phyloP scores from a whole-genome alignment of 225 moss, liverwort and hornwort species.

The Ulota crispa region DNA sequence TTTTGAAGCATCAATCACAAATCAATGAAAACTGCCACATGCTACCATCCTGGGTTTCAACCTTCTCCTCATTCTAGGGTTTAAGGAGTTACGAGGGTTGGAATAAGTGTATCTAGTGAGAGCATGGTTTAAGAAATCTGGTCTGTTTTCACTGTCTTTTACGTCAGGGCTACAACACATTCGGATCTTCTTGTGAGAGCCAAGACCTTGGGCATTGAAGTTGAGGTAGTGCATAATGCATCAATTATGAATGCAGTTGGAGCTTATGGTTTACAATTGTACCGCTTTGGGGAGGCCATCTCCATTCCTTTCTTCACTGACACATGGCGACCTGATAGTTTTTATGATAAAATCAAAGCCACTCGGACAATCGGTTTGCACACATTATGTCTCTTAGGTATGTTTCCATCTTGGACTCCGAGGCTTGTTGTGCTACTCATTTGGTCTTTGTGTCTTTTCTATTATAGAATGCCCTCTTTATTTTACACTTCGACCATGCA shows the following conservation, averaged over 20 bases:
- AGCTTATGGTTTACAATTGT: slow-evolving; percentile 91
- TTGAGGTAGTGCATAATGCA: slow-evolving; percentile 96
- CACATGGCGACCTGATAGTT: slow-evolving; percentile 96
- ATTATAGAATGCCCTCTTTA: background rate
- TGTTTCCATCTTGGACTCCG: background rate
- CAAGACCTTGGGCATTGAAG: slow-evolving; percentile 74
- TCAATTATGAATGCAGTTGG: slow-evolving; percentile 99
- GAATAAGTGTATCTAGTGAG: too few relatives aligned
- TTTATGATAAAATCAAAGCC: slow-evolving; percentile 90
- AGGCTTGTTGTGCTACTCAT: background rate
- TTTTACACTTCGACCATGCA: background rate
- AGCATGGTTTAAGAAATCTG: background rate
- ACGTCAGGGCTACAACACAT: slow-evolving; percentile 86
- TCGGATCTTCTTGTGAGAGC: slow-evolving; percentile 97
- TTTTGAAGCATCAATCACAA: background rate
- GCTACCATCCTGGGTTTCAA: too few relatives aligned
- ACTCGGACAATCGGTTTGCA: slow-evolving; percentile 89
- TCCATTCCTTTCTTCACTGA: slow-evolving; percentile 97
- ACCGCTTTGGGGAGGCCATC: slow-evolving; percentile 96
- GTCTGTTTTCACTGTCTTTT: background rate
- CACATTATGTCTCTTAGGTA: slow-evolving; percentile 91
- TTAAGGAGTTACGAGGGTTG: too few relatives aligned
- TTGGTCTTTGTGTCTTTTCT: background rate
- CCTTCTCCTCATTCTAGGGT: too few relatives aligned
- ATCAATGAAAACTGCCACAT: background rate